A percentile compares a stretch with the other conserved stretches of the same genome.
Conservation (phyloP, 2,329 filamentous ascomycete genomes). For the Verticillium zaregamsianum region DNA sequence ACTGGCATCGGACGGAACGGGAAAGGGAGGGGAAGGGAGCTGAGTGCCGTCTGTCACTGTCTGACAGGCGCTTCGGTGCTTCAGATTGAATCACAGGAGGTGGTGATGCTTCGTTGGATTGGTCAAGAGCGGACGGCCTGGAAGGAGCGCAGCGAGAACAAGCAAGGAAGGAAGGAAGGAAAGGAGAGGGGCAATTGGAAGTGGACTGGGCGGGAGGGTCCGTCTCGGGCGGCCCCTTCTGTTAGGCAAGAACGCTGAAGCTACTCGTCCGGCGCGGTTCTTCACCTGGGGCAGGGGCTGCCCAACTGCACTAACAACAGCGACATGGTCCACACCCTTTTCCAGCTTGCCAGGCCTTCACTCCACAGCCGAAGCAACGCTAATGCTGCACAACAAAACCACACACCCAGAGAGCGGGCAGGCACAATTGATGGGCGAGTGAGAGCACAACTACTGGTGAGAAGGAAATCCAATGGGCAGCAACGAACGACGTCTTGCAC, state of each 20-base stretch:
- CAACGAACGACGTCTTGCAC: not conserved
- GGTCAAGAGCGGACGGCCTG: not conserved
- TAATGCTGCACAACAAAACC: not conserved
- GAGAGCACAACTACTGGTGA: not conserved
- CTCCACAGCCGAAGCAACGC: not conserved
- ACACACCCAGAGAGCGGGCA: not conserved
- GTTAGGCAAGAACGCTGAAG: not conserved
- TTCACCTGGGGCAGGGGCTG: not conserved
- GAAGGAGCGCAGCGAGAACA: not conserved
- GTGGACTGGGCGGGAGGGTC: slow-evolving; percentile 1
- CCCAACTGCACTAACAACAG: not conserved
- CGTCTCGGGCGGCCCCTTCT: slow-evolving; percentile 1
- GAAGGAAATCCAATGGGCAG: not conserved
- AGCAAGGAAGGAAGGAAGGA: not conserved
- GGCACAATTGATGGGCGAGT: not conserved
- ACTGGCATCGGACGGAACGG: not conserved
- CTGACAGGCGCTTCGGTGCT: not conserved
- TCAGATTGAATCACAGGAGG: not conserved
- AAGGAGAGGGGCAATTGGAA: not conserved
- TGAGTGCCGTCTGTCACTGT: not conserved
- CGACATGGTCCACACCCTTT: not conserved
- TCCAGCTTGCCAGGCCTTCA: not conserved
- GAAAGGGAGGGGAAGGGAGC: not conserved
- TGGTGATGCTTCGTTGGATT: not conserved
- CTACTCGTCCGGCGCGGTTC: not conserved